A percentile compares a stretch with the other conserved stretches of the same genome.
phyloP scores from a whole-genome alignment of 169 alveolate species.

The Cyclospora cayetanensis region DNA sequence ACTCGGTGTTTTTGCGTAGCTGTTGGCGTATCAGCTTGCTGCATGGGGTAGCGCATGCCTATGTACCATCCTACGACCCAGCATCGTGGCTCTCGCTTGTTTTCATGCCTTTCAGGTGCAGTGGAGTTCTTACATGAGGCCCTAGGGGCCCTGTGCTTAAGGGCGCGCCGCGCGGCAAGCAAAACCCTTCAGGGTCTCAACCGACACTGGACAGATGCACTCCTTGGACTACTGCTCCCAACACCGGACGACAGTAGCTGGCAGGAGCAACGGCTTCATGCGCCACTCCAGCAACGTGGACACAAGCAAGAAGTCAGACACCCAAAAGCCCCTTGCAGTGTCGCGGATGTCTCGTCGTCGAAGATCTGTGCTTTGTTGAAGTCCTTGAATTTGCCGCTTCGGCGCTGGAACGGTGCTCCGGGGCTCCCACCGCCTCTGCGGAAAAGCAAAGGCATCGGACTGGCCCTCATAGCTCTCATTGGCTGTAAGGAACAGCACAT shows the following conservation, averaged over 20 bases:
- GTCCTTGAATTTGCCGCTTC: not conserved
- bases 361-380: not conserved
- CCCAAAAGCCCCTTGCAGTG: too few species aligned
- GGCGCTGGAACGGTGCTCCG: not conserved
- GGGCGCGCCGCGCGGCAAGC: not conserved
- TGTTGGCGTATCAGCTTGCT: too few species aligned
- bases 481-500: not conserved
- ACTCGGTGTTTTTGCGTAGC: too few species aligned
- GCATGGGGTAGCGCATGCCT: too few species aligned
- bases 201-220: not conserved
- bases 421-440: slow-evolving; percentile 21
- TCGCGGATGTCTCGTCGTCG: too few species aligned
- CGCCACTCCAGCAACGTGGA: not conserved
- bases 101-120: not conserved
- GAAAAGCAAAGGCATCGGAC: slow-evolving; percentile 9
- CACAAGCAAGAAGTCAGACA: not conserved
- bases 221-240: not conserved
- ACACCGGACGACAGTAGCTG: not conserved
- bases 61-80: too few species aligned
- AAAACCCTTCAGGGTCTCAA: not conserved
- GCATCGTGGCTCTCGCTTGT: not conserved
- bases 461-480: not conserved
- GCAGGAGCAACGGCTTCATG: too few species aligned
- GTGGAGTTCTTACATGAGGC: slow-evolving; percentile 1
- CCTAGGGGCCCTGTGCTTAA: slow-evolving; percentile 1